phyloP scores from a whole-genome alignment of 306 rosid genomes.

The Dryas drummondii region DNA sequence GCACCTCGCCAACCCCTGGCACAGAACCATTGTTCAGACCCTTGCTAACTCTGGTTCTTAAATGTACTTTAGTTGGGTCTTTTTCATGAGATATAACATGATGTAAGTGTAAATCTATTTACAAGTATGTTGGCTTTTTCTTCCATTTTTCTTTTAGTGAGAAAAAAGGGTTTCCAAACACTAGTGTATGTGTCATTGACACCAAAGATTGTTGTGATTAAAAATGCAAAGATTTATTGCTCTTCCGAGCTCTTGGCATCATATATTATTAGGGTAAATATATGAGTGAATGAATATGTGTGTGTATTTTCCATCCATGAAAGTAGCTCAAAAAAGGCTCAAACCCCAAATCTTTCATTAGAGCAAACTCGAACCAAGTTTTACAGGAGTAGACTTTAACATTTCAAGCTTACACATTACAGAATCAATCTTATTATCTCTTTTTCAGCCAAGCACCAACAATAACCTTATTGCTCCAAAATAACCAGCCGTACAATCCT shows the following conservation, averaged over 20 bases:
- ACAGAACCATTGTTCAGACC: conserved; percentile 77
- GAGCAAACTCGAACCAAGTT: conserved; percentile 37
- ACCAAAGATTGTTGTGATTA: no score
- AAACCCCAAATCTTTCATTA: conserved; percentile 35
- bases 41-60: conserved; percentile 50
- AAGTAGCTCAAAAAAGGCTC: neutral
- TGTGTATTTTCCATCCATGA: no score
- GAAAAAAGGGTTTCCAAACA: neutral
- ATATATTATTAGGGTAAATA: no score
- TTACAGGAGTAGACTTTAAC: conserved; percentile 37
- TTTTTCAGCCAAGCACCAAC: conserved; percentile 31
- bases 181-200: neutral
- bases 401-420: conserved; percentile 48
- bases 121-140: neutral
- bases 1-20: conserved; percentile 95
- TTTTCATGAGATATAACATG: neutral
- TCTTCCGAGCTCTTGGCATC: no score
- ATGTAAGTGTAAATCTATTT: neutral
- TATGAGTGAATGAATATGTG: no score
- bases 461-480: conserved; percentile 31
- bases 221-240: no score
- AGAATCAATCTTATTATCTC: conserved; percentile 37
- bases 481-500: conserved; percentile 35
- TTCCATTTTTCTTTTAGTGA: neutral
- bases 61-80: neutral